phyloP scores from a whole-genome alignment of 2,329 filamentous ascomycete genomes.

The Escovopsis sp. region DNA sequence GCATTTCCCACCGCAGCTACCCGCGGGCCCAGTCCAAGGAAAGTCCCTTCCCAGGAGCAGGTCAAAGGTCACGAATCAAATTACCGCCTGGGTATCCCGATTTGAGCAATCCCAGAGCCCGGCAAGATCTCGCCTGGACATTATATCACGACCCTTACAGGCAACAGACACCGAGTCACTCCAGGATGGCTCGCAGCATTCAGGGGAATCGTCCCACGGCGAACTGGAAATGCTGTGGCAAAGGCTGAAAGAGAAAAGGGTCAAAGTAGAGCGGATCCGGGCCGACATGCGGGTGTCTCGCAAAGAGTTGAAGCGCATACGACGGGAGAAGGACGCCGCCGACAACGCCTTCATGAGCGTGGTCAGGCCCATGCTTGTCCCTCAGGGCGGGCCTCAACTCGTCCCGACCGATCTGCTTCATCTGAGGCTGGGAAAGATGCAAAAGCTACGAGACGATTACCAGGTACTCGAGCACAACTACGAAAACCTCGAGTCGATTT shows the following conservation, averaged over 20 bases:
- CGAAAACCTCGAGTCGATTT: constrained; percentile 18
- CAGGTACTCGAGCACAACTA: constrained; percentile 21
- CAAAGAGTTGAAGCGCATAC: constrained; percentile 15
- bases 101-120: constrained; percentile 15
- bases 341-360: constrained; percentile 26
- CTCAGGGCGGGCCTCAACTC: constrained; percentile 8
- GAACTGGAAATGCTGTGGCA: constrained; percentile 21
- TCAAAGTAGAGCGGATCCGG: constrained; percentile 14
- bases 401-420: constrained; percentile 13
- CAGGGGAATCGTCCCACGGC: constrained; percentile 12
- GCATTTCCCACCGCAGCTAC: constrained; percentile 18
- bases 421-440: constrained; percentile 19
- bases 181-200: constrained; percentile 7
- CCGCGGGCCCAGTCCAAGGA: constrained; percentile 11
- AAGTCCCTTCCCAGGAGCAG: constrained; percentile 11
- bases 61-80: constrained; percentile 16
- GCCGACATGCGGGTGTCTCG: constrained; percentile 18
- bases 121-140: constrained; percentile 6
- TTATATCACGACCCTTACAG: constrained; percentile 2
- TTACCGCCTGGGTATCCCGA: constrained; percentile 19
- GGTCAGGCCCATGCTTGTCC: constrained; percentile 21
- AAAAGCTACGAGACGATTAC: constrained; percentile 22
- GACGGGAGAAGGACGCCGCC: constrained; percentile 18
- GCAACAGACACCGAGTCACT: constrained; percentile 5
- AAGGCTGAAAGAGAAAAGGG: constrained; percentile 19